These are phyloP conservation scores for Cystobasidium tubakii DNA, from an alignment of 768 basidiomycete species.

Conservation along the genomic window DNA sequence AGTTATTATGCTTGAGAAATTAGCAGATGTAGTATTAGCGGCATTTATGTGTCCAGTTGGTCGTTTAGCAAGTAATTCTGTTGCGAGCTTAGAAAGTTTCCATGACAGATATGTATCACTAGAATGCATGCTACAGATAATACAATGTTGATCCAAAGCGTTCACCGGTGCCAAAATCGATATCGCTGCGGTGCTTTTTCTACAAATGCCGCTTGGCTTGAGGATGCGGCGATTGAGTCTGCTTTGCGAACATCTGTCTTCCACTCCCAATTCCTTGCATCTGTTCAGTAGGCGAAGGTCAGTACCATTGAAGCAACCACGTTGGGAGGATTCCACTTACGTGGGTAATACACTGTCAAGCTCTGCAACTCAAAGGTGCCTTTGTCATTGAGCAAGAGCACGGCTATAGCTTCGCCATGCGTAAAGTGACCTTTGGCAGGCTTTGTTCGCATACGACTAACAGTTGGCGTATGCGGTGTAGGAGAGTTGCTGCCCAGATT, in stretches of 20 bases:
- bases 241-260: constrained; percentile 17
- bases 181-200: constrained; percentile 6
- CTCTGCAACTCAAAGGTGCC: constrained; percentile 19
- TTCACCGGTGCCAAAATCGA: constrained; percentile 14
- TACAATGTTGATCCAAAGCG: not conserved
- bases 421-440: constrained; percentile 19
- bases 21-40: constrained; percentile 11
- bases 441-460: not conserved
- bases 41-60: too few relatives aligned
- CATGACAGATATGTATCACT: not conserved
- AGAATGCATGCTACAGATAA: not conserved
- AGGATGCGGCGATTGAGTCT: not conserved
- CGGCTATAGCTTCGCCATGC: constrained; percentile 21
- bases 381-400: constrained; percentile 23
- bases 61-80: too few relatives aligned
- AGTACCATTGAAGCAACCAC: not conserved
- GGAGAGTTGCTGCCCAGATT: not conserved
- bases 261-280: constrained; percentile 29
- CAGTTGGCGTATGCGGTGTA: not conserved
- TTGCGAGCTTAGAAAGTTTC: not conserved
- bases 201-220: not conserved
- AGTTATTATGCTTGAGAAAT: constrained; percentile 36
- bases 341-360: constrained; percentile 24
- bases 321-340: not conserved
- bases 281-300: not conserved